Conservation (phyloP, 805 yeast species). For the Tetrapisispora iriomotensis region DNA sequence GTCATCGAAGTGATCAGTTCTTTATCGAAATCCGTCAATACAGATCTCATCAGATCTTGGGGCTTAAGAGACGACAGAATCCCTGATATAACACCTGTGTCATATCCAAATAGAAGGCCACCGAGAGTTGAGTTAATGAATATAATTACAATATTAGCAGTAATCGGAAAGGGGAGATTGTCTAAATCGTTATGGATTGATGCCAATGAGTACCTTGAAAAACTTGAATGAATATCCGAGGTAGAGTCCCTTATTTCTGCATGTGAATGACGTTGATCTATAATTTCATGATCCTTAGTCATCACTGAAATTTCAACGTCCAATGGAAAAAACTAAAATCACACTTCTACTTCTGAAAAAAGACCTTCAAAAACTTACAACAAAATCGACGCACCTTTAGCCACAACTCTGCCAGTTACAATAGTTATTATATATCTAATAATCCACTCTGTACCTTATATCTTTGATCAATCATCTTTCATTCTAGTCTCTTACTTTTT, state of each 20-base stretch:
- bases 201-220: constrained; percentile 2
- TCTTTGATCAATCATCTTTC: no score
- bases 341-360: no score
- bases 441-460: no score
- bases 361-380: no score
- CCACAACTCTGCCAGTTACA: no score
- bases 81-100: constrained; percentile 56
- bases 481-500: no score
- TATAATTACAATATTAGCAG: constrained; percentile 12
- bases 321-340: no score
- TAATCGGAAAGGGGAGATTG: constrained; percentile 19
- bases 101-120: constrained; percentile 55
- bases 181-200: constrained; percentile 24
- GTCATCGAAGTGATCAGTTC: constrained; percentile 38
- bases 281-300: background rate
- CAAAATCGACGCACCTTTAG: no score
- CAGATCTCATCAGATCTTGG: constrained; percentile 27
- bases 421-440: no score
- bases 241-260: background rate
- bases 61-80: constrained; percentile 41
- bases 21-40: constrained; percentile 29
- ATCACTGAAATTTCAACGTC: no score
- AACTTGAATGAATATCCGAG: constrained; percentile 1
- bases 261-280: background rate
- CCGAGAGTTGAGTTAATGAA: constrained; percentile 39